phyloP scores from a whole-genome alignment of 2,329 filamentous ascomycete species.

The Dryadomyces quercus-mongolicae region DNA sequence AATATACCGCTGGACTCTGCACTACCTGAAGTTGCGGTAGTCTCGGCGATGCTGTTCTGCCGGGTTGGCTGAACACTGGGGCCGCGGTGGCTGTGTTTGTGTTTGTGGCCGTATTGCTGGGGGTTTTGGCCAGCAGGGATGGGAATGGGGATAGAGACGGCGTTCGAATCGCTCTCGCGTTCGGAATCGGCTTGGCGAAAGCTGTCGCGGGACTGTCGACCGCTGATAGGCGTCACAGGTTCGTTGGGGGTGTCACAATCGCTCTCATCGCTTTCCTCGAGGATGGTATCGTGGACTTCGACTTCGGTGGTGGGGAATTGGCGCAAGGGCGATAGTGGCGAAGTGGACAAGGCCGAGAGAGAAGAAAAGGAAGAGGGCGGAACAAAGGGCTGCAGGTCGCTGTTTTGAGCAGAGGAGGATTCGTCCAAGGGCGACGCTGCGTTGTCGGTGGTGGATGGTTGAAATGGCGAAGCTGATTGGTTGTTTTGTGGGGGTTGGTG shows the following conservation, averaged over 20 bases:
- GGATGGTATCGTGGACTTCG: slow-evolving; percentile 39
- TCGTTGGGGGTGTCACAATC: slow-evolving; percentile 47
- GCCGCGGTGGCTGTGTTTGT: slow-evolving; percentile 12
- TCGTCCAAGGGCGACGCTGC: neutral
- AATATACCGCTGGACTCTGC: neutral
- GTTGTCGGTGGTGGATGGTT: too few species aligned
- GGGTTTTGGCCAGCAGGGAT: slow-evolving; percentile 9
- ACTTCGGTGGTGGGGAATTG: slow-evolving; percentile 27
- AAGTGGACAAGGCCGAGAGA: slow-evolving; percentile 9
- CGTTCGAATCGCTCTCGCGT: slow-evolving; percentile 15
- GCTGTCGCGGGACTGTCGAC: slow-evolving; percentile 38
- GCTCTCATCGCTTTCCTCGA: slow-evolving; percentile 47
- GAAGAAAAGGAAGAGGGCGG: neutral
- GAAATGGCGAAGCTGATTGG: slow-evolving; percentile 4
- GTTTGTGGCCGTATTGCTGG: slow-evolving; percentile 11
- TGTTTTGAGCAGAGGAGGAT: neutral
- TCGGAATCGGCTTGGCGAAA: slow-evolving; percentile 30
- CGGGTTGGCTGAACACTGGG: slow-evolving; percentile 6
- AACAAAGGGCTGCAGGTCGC: neutral
- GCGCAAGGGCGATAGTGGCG: slow-evolving; percentile 29
- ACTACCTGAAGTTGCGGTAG: neutral
- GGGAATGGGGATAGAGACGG: slow-evolving; percentile 1
- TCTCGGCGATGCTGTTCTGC: neutral
- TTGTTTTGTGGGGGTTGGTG: neutral
- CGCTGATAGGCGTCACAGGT: slow-evolving; percentile 49